phyloP scores from a whole-genome alignment of 495 filamentous ascomycete genomes.

The Xylaria castorea region DNA sequence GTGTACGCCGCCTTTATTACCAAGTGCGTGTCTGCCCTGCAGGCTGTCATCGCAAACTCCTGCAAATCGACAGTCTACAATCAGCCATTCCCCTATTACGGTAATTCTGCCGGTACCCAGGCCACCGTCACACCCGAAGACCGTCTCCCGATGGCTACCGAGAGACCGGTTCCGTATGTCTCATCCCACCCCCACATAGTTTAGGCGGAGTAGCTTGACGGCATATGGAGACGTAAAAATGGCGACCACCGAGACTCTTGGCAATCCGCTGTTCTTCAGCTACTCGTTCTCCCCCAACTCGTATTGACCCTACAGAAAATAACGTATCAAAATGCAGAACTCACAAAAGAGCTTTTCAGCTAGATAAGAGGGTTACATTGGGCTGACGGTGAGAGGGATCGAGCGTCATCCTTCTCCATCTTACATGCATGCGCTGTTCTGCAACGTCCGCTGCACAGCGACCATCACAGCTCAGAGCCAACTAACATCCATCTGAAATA shows the following conservation, averaged over 20 bases:
- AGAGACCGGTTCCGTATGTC: background rate
- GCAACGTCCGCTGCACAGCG: background rate
- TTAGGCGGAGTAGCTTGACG: background rate
- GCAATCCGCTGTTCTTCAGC: background rate
- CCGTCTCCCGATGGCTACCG: background rate
- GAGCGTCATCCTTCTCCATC: slow-evolving; percentile 7
- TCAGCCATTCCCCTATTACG: background rate
- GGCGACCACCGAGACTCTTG: background rate
- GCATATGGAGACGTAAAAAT: background rate
- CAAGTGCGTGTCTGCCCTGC: background rate
- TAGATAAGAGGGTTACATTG: slow-evolving; percentile 21
- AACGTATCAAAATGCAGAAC: background rate
- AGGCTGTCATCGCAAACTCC: background rate
- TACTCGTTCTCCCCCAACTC: background rate
- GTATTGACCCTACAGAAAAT: background rate
- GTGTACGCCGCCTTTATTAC: too few relatives aligned
- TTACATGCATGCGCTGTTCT: slow-evolving; percentile 14
- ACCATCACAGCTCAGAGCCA: background rate
- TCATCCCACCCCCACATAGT: background rate
- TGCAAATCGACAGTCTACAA: background rate
- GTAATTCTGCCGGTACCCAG: background rate
- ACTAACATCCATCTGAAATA: background rate
- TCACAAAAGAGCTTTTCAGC: slow-evolving; percentile 10
- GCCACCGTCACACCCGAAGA: background rate
- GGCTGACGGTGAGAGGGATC: background rate